phyloP scores from a whole-genome alignment of 2,329 filamentous ascomycete species.

The Phialemonium atrogriseum region DNA sequence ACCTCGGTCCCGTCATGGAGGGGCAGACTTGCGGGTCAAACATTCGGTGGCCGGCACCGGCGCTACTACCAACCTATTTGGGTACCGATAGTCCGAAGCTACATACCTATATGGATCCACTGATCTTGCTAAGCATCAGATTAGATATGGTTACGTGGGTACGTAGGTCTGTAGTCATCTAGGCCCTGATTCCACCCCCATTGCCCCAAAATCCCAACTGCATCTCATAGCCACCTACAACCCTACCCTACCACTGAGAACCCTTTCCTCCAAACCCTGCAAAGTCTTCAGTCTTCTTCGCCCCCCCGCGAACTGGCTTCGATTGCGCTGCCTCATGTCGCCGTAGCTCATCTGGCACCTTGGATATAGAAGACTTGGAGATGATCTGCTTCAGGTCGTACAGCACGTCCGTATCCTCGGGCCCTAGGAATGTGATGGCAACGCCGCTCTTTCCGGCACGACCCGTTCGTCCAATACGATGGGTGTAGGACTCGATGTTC shows the following conservation, averaged over 20 bases:
- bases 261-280: conserved; percentile 18
- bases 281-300: conserved; percentile 19
- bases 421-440: conserved; percentile 89
- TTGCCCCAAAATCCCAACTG: no score
- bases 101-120: no score
- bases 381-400: conserved; percentile 97
- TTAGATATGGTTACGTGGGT: no score
- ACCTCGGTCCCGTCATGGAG: no score
- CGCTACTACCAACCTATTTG: no score
- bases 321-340: conserved; percentile 48
- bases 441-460: conserved; percentile 96
- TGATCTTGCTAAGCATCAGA: no score
- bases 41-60: no score
- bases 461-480: conserved; percentile 93
- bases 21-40: no score
- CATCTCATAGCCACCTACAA: no score
- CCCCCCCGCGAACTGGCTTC: conserved; percentile 18
- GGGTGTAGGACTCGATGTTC: conserved; percentile 90
- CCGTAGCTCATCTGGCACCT: conserved; percentile 83
- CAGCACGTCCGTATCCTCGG: conserved; percentile 81
- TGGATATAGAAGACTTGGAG: conserved; percentile 77
- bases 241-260: conserved; percentile 11
- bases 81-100: no score
- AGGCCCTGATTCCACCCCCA: no score
- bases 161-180: no score